Base-by-base conservation (phyloP, 139 green algal genomes). In the Micractinium sp. region DNA sequence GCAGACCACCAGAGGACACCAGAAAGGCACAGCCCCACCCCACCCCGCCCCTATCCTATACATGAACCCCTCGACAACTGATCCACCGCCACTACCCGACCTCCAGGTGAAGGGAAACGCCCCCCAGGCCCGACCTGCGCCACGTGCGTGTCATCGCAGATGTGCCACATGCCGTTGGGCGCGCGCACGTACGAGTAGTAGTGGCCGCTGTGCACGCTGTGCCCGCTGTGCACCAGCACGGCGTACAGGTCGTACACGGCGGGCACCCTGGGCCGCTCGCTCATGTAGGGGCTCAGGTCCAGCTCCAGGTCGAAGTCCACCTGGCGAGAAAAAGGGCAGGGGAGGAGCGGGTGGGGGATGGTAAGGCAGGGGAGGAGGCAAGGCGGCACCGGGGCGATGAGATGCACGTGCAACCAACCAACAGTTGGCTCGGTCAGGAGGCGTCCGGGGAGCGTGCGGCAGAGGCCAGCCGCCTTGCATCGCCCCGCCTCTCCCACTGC, bases 201-300 rank as follows among this genome's bases (percentile, higher is more conserved):
- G 93, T 99, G 97, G 9, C 97, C 97, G 38, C 97, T 97, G 84
- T 99, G 95, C 53, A 98, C 93, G 63, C 95, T 96, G 25, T 96
- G 96, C 56, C 98, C 98, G 85, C 92, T 97, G 95, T 99, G 98
- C 86, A 99, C 98, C 82, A 99, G 93, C 77, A 99, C 98, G 56
- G 93, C 95, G 91, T 96, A 93, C 92, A 99, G 94, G 60, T 87
- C 86, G 94, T 98, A 98, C 76, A 79, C 93, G 76, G 93, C 88
- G 4, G 89, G 61, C 33, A n/a, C 61, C 0, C 60, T 67, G 0
- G 81, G 61, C 20, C 61, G 69, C 20, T 88, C 82, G 82, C 63
- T 92, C 86, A 97, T 92, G 93, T 94, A 99, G 5, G 95, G 95
- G 38, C 73, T 78, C 88, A 99, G 77, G 93, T 99, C 94, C 66